Evolutionary conservation across 2,329 filamentous ascomycete species (phyloP), one percentile per base, ranked within the genome.

Genomic region (Gyromitra esculenta): DNA sequence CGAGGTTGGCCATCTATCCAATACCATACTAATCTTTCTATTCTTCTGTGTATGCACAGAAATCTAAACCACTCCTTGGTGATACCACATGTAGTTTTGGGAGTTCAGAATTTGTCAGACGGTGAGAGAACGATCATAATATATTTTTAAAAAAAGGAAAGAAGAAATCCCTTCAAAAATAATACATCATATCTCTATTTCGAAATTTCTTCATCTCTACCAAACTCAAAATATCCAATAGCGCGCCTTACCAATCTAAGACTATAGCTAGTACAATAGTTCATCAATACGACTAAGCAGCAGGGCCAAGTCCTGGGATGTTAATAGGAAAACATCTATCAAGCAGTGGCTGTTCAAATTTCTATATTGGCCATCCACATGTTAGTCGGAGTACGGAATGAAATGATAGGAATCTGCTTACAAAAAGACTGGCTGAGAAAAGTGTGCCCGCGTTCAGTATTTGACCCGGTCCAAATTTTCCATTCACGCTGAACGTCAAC

Each of bases 261-360:
- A 31, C 25, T 31, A 31, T 2, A 31, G 41, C 9, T 15, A 45
- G 41, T 4, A 45, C 18, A 52, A n/a, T 5, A 52, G 48, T 5
- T 8, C 7, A 13, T 9, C 13, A 45, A 15, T 45, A 45, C 9
- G 8, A 9, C 15, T 45, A 45, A 13, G n/a, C n/a, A 41, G n/a
- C 25, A 15, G 50, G 11, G 4, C 15, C 13, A 43, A 75, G 71
- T 5, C 45, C 59, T 8, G 75, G 65, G 15, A 71, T 70, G 21
- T 60, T 43, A 45, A 75, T 48, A 1, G 71, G 75, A 57, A 75
- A 66, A 52, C 75, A 77, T 8, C 59, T 68, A 1, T 65, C 31
- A 41, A 65, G 25, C 13, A 75, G 13, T 0, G 60, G 37, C 37
- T 60, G 35, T 43, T 70, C 45, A n/a, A 71, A 48, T 39, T 52